Evolutionary conservation across 2,329 filamentous ascomycete genomes (phyloP).

Genomic region (Exophiala sp.): DNA sequence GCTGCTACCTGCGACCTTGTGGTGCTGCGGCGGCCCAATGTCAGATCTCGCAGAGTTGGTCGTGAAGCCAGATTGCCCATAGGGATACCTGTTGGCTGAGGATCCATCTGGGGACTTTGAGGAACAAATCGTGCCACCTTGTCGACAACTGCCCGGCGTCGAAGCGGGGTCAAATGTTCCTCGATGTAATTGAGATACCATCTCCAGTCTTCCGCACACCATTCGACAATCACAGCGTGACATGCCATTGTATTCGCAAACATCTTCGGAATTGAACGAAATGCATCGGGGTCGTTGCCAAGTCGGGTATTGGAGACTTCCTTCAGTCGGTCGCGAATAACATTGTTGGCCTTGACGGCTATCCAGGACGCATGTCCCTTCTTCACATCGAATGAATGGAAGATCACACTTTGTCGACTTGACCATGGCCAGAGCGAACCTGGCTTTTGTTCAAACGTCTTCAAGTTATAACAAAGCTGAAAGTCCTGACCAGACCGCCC

Average conservation of each 20-base stretch:
- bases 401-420: conserved; percentile 30
- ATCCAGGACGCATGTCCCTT: conserved; percentile 42
- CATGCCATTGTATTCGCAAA: conserved; percentile 37
- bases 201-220: conserved; percentile 44
- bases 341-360: conserved; percentile 35
- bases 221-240: conserved; percentile 40
- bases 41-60: no score
- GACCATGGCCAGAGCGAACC: conserved; percentile 27
- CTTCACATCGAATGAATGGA: conserved; percentile 41
- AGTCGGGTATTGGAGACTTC: conserved; percentile 31
- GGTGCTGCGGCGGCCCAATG: no score
- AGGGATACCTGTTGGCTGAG: no score
- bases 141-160: conserved; percentile 33
- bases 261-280: conserved; percentile 30
- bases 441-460: conserved; percentile 17
- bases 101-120: no score
- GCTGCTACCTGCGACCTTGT: no score
- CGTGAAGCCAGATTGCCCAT: no score
- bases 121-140: background rate
- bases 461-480: conserved; percentile 41
- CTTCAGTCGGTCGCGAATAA: conserved; percentile 31
- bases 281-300: conserved; percentile 10
- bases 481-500: conserved; percentile 37
- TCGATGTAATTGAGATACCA: conserved; percentile 35
- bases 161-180: conserved; percentile 3